Evolutionary conservation across 108 stramenopile genomes (phyloP), one percentile per base, ranked within the genome.

Genomic region (Seminavis robusta): DNA sequence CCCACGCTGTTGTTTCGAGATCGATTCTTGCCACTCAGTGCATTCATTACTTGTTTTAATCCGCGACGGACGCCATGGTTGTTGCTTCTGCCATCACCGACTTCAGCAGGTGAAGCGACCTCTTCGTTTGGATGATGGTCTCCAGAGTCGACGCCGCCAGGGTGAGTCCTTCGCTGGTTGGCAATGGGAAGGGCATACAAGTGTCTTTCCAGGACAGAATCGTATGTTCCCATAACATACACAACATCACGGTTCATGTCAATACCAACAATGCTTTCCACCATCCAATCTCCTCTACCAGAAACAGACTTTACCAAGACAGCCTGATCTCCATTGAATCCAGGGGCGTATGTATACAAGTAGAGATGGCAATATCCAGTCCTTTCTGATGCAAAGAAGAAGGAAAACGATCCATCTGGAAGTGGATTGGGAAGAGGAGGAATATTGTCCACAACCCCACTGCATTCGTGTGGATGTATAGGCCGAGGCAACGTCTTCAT

Each of bases 281-380:
- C 87, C 47, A 83, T 79, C 89, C 89, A 90, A 48, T 80, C 69
- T 6, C 86, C 89, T n/a, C n/a, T n/a, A 11, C 52, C 68, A 0
- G 86, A 63, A 8, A 88, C 52, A 52, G 80, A 60, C 19, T 82
- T 69, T 27, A 84, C 38, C 33, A 78, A 57, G 33, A 75, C 76
- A 4, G 83, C 81, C 29, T 65, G 65, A 0, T 64, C 76, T 23
- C 68, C 65, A 19, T 71, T 77, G 38, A 63, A 38, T 13, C 76
- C 76, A 9, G 79, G 76, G 24, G 75, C 70, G 62, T 88, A 92
- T 23, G 74, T 83, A 65, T 92, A 95, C 19, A 95, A 69, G 54
- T 96, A 94, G 29, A 96, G 54, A 40, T 94, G 95, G 39, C 51
- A 79, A 59, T 56, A 93, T 19, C 95, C 95, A 9, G 76, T 76